These are phyloP conservation scores for Westerdykella ornata DNA, from an alignment of 2,329 filamentous ascomycete species.

Conservation along the genomic window DNA sequence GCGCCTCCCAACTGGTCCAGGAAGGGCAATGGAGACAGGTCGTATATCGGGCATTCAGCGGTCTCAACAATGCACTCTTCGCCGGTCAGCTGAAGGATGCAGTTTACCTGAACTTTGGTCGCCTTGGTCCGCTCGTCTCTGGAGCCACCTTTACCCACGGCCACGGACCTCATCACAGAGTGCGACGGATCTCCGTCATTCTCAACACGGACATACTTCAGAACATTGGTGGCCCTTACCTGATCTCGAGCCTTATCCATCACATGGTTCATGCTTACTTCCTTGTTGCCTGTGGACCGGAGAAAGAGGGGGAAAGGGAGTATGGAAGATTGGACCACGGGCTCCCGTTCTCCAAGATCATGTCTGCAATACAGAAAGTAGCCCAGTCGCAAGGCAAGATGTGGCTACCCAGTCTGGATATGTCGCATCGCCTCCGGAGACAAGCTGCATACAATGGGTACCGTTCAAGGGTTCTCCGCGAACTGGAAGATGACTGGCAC, in stretches of 20 bases:
- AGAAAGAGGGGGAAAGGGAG: constrained; percentile 23
- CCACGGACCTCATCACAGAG: constrained; percentile 15
- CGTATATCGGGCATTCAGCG: constrained; percentile 34
- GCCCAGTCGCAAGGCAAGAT: constrained; percentile 18
- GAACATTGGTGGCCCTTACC: constrained; percentile 15
- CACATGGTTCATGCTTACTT: constrained; percentile 45
- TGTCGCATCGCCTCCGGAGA: constrained; percentile 2
- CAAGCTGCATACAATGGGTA: constrained; percentile 10
- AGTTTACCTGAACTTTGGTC: constrained; percentile 31
- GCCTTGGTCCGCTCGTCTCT: constrained; percentile 21
- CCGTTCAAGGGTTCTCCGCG: neutral
- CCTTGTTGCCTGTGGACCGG: constrained; percentile 37
- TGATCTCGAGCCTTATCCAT: constrained; percentile 36
- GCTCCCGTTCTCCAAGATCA: constrained; percentile 38
- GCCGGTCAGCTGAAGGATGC: constrained; percentile 33
- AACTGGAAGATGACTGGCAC: constrained; percentile 16
- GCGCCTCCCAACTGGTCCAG: constrained; percentile 8
- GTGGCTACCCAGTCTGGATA: constrained; percentile 11
- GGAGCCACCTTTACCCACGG: constrained; percentile 35
- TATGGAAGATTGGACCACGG: constrained; percentile 37
- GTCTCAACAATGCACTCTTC: constrained; percentile 35
- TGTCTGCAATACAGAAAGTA: constrained; percentile 35
- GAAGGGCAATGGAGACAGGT: constrained; percentile 17
- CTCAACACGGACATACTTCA: constrained; percentile 21
- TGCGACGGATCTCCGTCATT: constrained; percentile 35